Conservation (phyloP, 2,329 filamentous ascomycete species). For the Lasiodiplodia sp. region DNA sequence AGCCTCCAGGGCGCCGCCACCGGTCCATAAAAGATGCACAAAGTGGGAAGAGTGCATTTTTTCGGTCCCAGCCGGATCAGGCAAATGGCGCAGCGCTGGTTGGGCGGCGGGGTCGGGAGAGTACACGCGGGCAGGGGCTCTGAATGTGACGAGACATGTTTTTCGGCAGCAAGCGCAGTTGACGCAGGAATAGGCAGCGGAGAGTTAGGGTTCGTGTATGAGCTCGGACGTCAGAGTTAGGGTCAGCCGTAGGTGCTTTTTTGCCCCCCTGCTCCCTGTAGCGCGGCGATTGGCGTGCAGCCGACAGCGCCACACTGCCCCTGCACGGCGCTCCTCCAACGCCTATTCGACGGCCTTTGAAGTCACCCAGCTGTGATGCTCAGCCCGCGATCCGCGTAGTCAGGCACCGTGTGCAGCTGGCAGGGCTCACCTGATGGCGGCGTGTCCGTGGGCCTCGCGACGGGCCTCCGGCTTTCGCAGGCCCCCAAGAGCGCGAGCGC, state of each 20-base stretch:
- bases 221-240: conserved; percentile 18
- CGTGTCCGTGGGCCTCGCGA: conserved; percentile 7
- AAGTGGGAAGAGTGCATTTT: conserved; percentile 3
- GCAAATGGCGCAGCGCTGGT: conserved; percentile 8
- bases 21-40: conserved; percentile 26
- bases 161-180: conserved; percentile 28
- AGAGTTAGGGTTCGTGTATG: conserved; percentile 24
- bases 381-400: conserved; percentile 13
- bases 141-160: conserved; percentile 22
- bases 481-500: neutral
- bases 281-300: conserved; percentile 27
- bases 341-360: conserved; percentile 6
- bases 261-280: conserved; percentile 21
- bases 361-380: neutral
- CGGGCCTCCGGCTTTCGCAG: neutral
- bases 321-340: conserved; percentile 6
- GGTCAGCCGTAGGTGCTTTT: conserved; percentile 21
- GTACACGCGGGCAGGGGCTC: conserved; percentile 18
- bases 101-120: conserved; percentile 19
- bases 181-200: conserved; percentile 28
- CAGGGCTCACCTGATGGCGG: conserved; percentile 23
- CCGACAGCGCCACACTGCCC: conserved; percentile 22
- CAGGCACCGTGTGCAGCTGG: conserved; percentile 23
- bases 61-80: conserved; percentile 7
- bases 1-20: conserved; percentile 24